Evolutionary conservation across 2,329 filamentous ascomycete genomes (phyloP), one percentile per base, ranked within the genome.

Genomic region (Colletotrichum scovillei): DNA sequence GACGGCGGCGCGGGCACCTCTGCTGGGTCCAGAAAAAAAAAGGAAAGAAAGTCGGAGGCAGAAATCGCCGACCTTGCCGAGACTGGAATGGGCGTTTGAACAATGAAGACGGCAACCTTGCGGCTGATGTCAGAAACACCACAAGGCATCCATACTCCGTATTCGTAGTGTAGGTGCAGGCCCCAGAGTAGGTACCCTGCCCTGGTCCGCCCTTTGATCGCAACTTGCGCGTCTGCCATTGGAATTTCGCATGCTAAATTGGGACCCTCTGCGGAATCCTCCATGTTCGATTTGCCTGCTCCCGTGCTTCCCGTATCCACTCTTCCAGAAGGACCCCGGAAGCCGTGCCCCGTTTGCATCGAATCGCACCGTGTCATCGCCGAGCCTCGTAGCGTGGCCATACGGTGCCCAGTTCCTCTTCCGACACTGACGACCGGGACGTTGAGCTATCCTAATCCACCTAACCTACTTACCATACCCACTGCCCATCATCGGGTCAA

Each of bases 211-310:
- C 63, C 26, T 46, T 62, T 63, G 67, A 59, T 63, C 59, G 26
- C 26, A 30, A 53, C 49, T 22, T 24, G 19, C 32, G 38, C 30
- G n/a, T 12, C 14, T 35, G n/a, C n/a, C 52, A 8, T 32, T 71
- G 63, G 68, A 67, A 67, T 67, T 55, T 30, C 32, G 64, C 16
- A 26, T 67, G 57, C 63, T 72, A 72, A 67, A 62, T 57, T 56
- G 32, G 30, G 63, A 72, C 69, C 56, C 57, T 72, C 63, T 53
- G 49, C 69, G 69, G 69, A 72, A 72, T 67, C 46, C 62, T 67
- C 69, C 63, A 57, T 64, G 35, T 57, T 32, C 63, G 67, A n/a
- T 67, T 72, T 72, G 69, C 63, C 63, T 72, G 69, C 11, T 67
- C 57, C 69, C 63, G 69, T 59, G 26, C 59, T 52, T 52, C 38